Evolutionary conservation across 805 yeast species (phyloP), one percentile per base, ranked within the genome.

Genomic region (Metschnikowia bowlesiae): DNA sequence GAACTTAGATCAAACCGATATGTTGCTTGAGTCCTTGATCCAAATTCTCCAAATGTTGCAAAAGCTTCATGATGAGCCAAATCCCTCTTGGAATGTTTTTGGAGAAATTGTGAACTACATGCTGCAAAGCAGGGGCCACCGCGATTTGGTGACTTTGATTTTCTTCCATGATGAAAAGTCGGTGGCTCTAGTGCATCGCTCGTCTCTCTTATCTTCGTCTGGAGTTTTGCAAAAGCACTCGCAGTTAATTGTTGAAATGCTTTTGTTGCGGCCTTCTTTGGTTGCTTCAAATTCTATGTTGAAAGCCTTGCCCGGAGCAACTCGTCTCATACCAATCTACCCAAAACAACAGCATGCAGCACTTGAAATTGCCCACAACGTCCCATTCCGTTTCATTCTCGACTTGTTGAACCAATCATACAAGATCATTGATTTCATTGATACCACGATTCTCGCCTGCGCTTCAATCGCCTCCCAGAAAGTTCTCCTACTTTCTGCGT

Each of bases 351-450:
- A 48, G 34, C 48, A 39, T 6, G 30, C 44, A 1, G 60, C 58
- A 13, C 54, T 44, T 29, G 51, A 48, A 9, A 34, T 53, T 8
- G 55, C 58, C 8, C 50, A 44, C 14, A 51, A 33, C 10, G 41
- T 36, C 5, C 61, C 61, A 0, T 51, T 54, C 29, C 47, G 45
- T 11, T 53, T 52, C 32, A 39, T 52, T 4, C 31, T 53, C 11
- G 61, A 58, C 33, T 34, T 54, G 26, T 48, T 56, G 26, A 53
- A 56, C 32, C 61, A 56, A n/a, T 41, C 46, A 1, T 30, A 39
- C 22, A 46, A 44, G 14, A 32, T 44, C 8, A 13, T 36, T 14
- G 46, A 45, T 16, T 38, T 32, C 29, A 41, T 18, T 5, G 45
- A 44, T 13, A n/a, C 51, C 1, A 46, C 46, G 2, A 39, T 53